Evolutionary conservation across 2,329 filamentous ascomycete species (phyloP).

Genomic region (Penicillium sp.): DNA sequence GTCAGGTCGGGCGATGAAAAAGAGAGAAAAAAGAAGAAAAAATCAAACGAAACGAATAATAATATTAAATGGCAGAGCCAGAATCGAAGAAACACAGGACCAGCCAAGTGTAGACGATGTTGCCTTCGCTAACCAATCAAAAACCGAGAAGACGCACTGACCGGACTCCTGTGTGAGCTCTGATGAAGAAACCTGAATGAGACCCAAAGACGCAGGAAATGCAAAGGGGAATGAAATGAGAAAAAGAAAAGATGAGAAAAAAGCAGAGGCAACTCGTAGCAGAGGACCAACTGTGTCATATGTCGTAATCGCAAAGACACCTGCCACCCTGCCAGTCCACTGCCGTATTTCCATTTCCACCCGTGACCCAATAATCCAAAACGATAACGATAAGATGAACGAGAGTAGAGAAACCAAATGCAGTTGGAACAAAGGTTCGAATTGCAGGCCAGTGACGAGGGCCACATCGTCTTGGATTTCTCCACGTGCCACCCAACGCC

Average conservation of each 20-base stretch:
- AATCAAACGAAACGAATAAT: constrained; percentile 21
- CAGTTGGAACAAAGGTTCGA: constrained; percentile 15
- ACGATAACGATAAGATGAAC: constrained; percentile 29
- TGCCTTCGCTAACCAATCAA: constrained; percentile 30
- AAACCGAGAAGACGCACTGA: constrained; percentile 39
- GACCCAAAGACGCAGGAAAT: constrained; percentile 24
- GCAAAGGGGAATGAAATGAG: constrained; percentile 26
- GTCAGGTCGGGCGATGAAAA: constrained; percentile 12
- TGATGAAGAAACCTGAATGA: constrained; percentile 25
- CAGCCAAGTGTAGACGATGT: constrained; percentile 43
- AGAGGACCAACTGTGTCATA: constrained; percentile 28
- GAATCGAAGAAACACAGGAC: constrained; percentile 40
- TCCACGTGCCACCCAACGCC: constrained; percentile 14
- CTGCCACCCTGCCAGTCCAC: constrained; percentile 33
- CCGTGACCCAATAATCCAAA: constrained; percentile 40
- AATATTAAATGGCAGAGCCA: constrained; percentile 36
- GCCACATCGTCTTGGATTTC: constrained; percentile 18
- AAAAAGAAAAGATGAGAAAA: constrained; percentile 21
- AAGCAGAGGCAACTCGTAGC: constrained; percentile 27
- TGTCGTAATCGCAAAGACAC: constrained; percentile 19
- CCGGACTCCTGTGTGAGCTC: constrained; percentile 43
- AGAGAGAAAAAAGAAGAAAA: constrained; percentile 7
- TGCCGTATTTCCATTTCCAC: constrained; percentile 28
- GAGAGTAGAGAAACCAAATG: constrained; percentile 23
- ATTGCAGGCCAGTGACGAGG: constrained; percentile 10